Evolutionary conservation across 805 yeast genomes (phyloP).

Genomic region (Yueomyces sinensis): DNA sequence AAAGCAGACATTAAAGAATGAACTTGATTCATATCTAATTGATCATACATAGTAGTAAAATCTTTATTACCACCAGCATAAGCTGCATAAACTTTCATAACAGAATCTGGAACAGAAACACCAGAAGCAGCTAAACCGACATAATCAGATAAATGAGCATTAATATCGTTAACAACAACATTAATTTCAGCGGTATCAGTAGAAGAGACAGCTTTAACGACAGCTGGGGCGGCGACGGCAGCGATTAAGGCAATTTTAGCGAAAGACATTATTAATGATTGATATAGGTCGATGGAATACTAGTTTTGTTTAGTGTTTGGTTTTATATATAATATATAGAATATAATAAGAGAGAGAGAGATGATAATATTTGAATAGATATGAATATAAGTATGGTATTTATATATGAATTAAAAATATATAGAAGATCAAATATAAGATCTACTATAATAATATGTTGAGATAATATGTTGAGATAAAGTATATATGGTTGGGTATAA

Average conservation of each 20-base stretch:
- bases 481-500: no score
- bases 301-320: no score
- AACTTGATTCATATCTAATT: slow-evolving; percentile 17
- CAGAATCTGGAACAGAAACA: slow-evolving; percentile 18
- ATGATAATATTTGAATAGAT: no score
- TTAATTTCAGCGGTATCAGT: slow-evolving; percentile 5
- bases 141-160: slow-evolving; percentile 6
- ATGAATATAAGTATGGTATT: no score
- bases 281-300: no score
- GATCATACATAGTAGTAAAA: slow-evolving; percentile 20
- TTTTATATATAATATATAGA: no score
- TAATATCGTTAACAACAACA: slow-evolving; percentile 8
- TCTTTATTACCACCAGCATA: slow-evolving; percentile 24
- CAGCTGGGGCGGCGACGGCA: slow-evolving; percentile 1
- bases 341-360: no score
- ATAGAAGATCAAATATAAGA: no score
- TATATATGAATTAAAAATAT: no score
- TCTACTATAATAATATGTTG: no score
- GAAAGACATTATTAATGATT: no score
- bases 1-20: slow-evolving; percentile 18
- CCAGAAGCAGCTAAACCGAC: not conserved
- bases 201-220: slow-evolving; percentile 1
- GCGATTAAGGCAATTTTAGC: slow-evolving; percentile 1
- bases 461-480: no score
- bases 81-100: slow-evolving; percentile 17